Evolutionary conservation across 2,329 filamentous ascomycete genomes (phyloP).

Genomic region (Alternaria sp.): DNA sequence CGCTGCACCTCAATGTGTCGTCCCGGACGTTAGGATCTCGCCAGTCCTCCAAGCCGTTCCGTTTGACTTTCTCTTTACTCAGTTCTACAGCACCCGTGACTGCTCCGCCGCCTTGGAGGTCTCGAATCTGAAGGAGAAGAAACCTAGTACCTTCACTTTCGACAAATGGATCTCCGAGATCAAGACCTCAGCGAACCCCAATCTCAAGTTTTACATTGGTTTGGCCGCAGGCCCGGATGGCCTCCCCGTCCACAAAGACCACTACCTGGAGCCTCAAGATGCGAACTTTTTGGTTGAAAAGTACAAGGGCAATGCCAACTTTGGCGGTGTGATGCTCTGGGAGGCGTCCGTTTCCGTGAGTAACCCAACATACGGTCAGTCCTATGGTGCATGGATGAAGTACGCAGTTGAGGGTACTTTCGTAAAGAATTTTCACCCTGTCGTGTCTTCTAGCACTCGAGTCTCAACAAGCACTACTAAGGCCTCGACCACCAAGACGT

Average conservation of each 20-base stretch:
- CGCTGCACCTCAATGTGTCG: conserved; percentile 62
- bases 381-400: conserved; percentile 61
- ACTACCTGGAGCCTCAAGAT: conserved; percentile 60
- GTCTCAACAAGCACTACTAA: not conserved
- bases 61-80: conserved; percentile 65
- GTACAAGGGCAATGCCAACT: conserved; percentile 48
- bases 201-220: conserved; percentile 64
- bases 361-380: conserved; percentile 56
- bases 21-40: conserved; percentile 59
- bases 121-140: conserved; percentile 28
- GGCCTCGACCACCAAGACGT: conserved; percentile 3
- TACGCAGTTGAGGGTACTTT: conserved; percentile 41
- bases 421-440: conserved; percentile 28
- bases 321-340: conserved; percentile 69
- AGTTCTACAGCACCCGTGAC: conserved; percentile 63
- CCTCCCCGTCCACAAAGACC: conserved; percentile 34
- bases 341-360: conserved; percentile 61
- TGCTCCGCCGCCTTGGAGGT: conserved; percentile 61
- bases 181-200: conserved; percentile 47
- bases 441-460: conserved; percentile 22
- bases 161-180: conserved; percentile 55
- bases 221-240: conserved; percentile 50
- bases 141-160: conserved; percentile 57
- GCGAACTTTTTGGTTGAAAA: conserved; percentile 57
- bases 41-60: conserved; percentile 55